phyloP scores from a whole-genome alignment of 1,284 basidiomycete species.

The Ceratobasidium sp. region DNA sequence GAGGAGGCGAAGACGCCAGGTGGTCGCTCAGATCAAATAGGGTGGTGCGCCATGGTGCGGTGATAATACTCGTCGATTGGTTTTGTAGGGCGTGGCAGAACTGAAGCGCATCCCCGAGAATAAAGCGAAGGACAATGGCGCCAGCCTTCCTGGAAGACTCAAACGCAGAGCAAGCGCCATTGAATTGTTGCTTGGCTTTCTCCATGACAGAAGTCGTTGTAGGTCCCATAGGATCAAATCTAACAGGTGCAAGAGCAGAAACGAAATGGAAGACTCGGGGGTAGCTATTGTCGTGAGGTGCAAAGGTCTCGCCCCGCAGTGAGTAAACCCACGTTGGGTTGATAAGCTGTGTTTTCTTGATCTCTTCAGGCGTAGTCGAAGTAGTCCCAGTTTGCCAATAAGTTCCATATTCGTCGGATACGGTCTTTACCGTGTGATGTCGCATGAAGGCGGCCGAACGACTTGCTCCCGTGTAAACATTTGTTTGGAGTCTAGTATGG shows the following conservation, averaged over 20 bases:
- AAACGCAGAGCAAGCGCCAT: slow-evolving; percentile 59
- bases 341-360: slow-evolving; percentile 49
- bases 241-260: slow-evolving; percentile 54
- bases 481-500: slow-evolving; percentile 1
- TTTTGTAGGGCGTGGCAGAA: not conserved
- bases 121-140: slow-evolving; percentile 25
- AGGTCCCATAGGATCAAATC: slow-evolving; percentile 36
- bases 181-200: slow-evolving; percentile 57
- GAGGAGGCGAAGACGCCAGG: not conserved
- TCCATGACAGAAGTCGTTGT: slow-evolving; percentile 52
- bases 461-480: slow-evolving; percentile 36
- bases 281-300: slow-evolving; percentile 63
- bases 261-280: slow-evolving; percentile 67
- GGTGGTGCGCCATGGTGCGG: slow-evolving; percentile 5
- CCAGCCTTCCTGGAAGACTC: slow-evolving; percentile 43
- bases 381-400: slow-evolving; percentile 65
- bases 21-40: slow-evolving; percentile 9
- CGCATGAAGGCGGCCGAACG: slow-evolving; percentile 62
- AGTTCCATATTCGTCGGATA: slow-evolving; percentile 53
- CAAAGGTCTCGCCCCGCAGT: slow-evolving; percentile 59
- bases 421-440: slow-evolving; percentile 49
- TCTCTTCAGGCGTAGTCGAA: slow-evolving; percentile 54
- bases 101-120: slow-evolving; percentile 4
- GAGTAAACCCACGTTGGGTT: slow-evolving; percentile 68
- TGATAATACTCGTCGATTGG: not conserved